Percentiles rank a stretch among this genome's conserved stretches.
phyloP scores from a whole-genome alignment of 2,329 filamentous ascomycete genomes.

The Botryosphaeria agaves region DNA sequence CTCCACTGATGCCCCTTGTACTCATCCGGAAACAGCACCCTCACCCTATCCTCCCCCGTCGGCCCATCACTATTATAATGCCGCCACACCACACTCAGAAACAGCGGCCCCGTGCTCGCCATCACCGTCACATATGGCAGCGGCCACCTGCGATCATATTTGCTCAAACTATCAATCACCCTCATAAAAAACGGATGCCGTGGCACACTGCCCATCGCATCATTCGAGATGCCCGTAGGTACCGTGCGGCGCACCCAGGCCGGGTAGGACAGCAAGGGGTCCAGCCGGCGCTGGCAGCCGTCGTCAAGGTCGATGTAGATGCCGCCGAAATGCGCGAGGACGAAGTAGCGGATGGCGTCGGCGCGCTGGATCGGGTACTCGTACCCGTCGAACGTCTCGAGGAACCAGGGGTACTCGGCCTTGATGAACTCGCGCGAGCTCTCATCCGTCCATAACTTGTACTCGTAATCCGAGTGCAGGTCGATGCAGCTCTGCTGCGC shows the following conservation, averaged over 20 bases:
- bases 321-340: slow-evolving; percentile 59
- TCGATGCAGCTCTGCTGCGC: slow-evolving; percentile 50
- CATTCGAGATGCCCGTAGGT: slow-evolving; percentile 67
- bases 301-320: slow-evolving; percentile 67
- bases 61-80: slow-evolving; percentile 44
- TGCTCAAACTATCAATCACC: slow-evolving; percentile 49
- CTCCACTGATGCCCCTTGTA: slow-evolving; percentile 53
- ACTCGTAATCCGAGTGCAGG: slow-evolving; percentile 54
- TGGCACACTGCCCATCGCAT: slow-evolving; percentile 58
- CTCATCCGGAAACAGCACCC: slow-evolving; percentile 52
- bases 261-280: slow-evolving; percentile 53
- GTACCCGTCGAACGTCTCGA: slow-evolving; percentile 55
- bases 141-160: slow-evolving; percentile 52
- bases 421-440: slow-evolving; percentile 54
- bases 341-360: slow-evolving; percentile 65
- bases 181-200: slow-evolving; percentile 58
- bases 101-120: slow-evolving; percentile 61
- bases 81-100: slow-evolving; percentile 59
- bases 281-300: slow-evolving; percentile 50
- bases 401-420: slow-evolving; percentile 60
- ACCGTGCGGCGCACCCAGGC: slow-evolving; percentile 54
- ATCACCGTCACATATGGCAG: slow-evolving; percentile 63
- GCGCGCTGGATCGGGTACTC: slow-evolving; percentile 60
- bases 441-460: slow-evolving; percentile 68
- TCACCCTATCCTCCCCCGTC: slow-evolving; percentile 32